Evolutionary conservation across 2,329 filamentous ascomycete genomes (phyloP), one percentile per base, ranked within the genome.

Genomic region (Fusarium sp.): DNA sequence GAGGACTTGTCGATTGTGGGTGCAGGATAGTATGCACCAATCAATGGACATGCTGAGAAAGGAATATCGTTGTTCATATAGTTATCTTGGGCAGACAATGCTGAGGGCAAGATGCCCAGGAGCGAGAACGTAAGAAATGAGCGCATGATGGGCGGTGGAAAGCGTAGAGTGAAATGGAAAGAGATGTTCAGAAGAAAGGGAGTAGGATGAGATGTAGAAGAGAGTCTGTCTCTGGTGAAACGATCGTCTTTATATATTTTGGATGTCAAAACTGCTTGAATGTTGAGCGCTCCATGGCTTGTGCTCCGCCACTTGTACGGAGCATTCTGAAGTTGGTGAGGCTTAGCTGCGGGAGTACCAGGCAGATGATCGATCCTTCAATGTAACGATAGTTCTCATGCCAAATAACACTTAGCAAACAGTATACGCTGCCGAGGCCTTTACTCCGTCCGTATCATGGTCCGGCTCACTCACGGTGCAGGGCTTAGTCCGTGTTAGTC

Each of bases 21-120:
- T 0, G 58, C 58, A 7, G 67, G 64, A 39, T 70, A 69, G 13
- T 70, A 68, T 10, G 64, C 51, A 5, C 64, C 51, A 3, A 70
- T 63, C 1, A 65, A 61, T 34, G 61, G 53, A n/a, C 67, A 69
- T 5, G 61, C 64, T 1, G 61, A 60, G 25, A 61, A 69, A 1
- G 61, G 6, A 13, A 62, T 64, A 3, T 54, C 40, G 10, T 58
- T 48, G 3, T 63, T 45, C 1, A n/a, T 12, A 2, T 4, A 11
- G 5, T 45, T 31, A 1, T 43, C 28, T 11, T 64, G 41, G 3
- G 58, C 47, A 2, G 39, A 13, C 3, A n/a, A n/a, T 3, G n/a
- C 35, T 1, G 8, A 22, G 1, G 40, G n/a, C 7, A 49, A 2
- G 2, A 40, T n/a, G 10, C 47, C 11, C 1, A 54, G n/a, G 1